Evolutionary conservation across 495 filamentous ascomycete species (phyloP).

Genomic region (Pyrenula massariospora): DNA sequence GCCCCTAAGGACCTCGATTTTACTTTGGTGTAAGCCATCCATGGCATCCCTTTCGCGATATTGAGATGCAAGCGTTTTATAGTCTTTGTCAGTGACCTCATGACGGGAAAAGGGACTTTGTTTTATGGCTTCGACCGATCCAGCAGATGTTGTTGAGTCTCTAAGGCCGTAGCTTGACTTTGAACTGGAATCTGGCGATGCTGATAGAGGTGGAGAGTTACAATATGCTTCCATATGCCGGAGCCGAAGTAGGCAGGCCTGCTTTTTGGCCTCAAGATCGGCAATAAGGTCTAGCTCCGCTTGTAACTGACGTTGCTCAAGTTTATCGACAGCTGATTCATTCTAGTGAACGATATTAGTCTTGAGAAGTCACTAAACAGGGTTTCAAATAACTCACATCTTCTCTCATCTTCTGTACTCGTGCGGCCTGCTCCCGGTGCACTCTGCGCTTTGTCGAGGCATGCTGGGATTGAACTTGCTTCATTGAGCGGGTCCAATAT

Average conservation of each 20-base stretch:
- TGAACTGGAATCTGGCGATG: not conserved
- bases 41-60: slow-evolving; percentile 48
- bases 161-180: not conserved
- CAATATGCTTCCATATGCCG: slow-evolving; percentile 20
- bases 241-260: slow-evolving; percentile 13
- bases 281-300: slow-evolving; percentile 13
- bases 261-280: slow-evolving; percentile 10
- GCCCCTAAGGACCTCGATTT: slow-evolving; percentile 56
- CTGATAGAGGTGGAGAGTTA: slow-evolving; percentile 3
- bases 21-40: slow-evolving; percentile 42
- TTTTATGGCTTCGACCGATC: not conserved
- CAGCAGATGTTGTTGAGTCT: not conserved
- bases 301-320: slow-evolving; percentile 12
- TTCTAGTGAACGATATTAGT: not conserved
- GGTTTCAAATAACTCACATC: not conserved
- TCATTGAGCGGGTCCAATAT: not conserved
- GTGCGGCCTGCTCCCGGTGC: not conserved
- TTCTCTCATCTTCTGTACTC: not conserved
- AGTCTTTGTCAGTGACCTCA: not conserved
- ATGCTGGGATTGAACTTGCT: not conserved
- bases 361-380: too few relatives aligned
- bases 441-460: not conserved
- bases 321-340: slow-evolving; percentile 4
- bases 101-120: not conserved
- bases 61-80: slow-evolving; percentile 40